phyloP scores from a whole-genome alignment of 2,329 filamentous ascomycete species.

The Juglanconis sp. region DNA sequence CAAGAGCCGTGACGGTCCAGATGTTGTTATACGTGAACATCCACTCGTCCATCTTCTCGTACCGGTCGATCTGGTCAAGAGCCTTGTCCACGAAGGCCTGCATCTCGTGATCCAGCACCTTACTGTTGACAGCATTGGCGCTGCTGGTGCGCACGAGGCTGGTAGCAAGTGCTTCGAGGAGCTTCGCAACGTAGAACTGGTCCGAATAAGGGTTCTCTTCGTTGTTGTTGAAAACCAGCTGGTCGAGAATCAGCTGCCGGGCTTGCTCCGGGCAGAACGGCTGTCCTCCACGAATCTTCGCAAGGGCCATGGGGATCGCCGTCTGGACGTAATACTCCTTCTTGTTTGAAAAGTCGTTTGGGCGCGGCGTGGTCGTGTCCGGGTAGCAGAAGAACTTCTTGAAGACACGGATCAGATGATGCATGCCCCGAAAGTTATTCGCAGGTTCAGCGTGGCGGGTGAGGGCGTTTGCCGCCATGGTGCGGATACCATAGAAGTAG shows the following conservation, averaged over 20 bases:
- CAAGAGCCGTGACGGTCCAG: slow-evolving; percentile 60
- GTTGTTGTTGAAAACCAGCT: slow-evolving; percentile 92
- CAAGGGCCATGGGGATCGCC: slow-evolving; percentile 77
- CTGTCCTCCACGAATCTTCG: slow-evolving; percentile 69
- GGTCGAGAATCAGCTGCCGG: slow-evolving; percentile 81
- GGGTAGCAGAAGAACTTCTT: slow-evolving; percentile 84
- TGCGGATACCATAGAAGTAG: slow-evolving; percentile 91
- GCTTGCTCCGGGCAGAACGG: slow-evolving; percentile 77
- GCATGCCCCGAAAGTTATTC: slow-evolving; percentile 74
- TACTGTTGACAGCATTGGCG: slow-evolving; percentile 42
- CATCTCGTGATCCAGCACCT: slow-evolving; percentile 38
- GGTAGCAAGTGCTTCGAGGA: slow-evolving; percentile 63
- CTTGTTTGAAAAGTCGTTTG: slow-evolving; percentile 90
- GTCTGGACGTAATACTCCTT: slow-evolving; percentile 81
- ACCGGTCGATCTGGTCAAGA: slow-evolving; percentile 63
- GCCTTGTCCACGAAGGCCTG: slow-evolving; percentile 50
- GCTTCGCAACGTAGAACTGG: slow-evolving; percentile 77
- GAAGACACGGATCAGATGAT: slow-evolving; percentile 82
- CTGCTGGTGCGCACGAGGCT: slow-evolving; percentile 54
- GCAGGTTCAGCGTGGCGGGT: slow-evolving; percentile 70
- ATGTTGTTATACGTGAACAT: slow-evolving; percentile 66
- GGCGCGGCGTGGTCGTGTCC: slow-evolving; percentile 72
- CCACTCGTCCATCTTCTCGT: slow-evolving; percentile 67
- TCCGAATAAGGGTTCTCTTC: slow-evolving; percentile 86
- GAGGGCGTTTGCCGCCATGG: slow-evolving; percentile 76